Percentiles rank a stretch among this genome's conserved stretches.
Conservation (phyloP, 768 basidiomycete genomes). For the Hygrocybe coccinea region DNA sequence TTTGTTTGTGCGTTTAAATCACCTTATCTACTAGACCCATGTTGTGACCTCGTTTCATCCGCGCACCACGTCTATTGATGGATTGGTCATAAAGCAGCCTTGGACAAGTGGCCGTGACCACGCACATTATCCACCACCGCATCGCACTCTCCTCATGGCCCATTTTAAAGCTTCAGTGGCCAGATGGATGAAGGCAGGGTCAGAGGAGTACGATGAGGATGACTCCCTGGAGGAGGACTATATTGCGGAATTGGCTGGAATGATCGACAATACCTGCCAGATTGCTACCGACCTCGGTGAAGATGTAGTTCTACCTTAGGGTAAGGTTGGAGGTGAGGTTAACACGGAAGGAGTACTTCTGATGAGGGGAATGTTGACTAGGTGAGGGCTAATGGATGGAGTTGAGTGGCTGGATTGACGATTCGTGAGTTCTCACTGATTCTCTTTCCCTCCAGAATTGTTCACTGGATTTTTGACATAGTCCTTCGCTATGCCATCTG, state of each 20-base stretch:
- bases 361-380: no score
- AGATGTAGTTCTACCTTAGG: background rate
- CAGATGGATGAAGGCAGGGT: constrained; percentile 4
- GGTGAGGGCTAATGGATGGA: no score
- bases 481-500: no score
- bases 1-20: background rate
- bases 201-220: constrained; percentile 5
- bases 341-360: background rate
- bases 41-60: constrained; percentile 10
- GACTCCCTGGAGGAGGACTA: constrained; percentile 4
- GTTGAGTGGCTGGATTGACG: no score
- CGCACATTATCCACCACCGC: constrained; percentile 4
- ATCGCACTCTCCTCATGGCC: constrained; percentile 5
- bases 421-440: no score
- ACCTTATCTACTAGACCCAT: constrained; percentile 6
- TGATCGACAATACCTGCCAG: background rate
- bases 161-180: constrained; percentile 9
- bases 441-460: no score
- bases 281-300: background rate
- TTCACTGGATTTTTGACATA: no score
- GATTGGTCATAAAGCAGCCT: constrained; percentile 8
- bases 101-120: background rate
- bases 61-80: constrained; percentile 8
- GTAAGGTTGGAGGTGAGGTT: background rate
- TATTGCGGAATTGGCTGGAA: background rate